Percentiles rank a stretch among this genome's conserved stretches.
phyloP scores from a whole-genome alignment of 768 basidiomycete genomes.

The Lactarius deliciosus region DNA sequence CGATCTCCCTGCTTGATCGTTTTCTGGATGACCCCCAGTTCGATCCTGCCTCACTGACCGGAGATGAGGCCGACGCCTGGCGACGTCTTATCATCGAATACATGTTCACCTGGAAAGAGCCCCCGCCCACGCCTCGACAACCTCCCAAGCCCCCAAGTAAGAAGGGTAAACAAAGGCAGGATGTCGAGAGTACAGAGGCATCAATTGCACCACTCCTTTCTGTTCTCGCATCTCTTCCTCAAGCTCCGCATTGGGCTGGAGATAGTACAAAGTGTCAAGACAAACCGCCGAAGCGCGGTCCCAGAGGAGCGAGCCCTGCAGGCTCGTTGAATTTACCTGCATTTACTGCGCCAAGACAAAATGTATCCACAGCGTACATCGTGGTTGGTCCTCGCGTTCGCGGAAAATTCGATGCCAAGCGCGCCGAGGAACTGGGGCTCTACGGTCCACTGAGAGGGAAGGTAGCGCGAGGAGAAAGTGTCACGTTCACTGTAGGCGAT shows the following conservation, averaged over 20 bases:
- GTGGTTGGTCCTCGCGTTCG: conserved; percentile 44
- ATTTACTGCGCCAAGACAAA: conserved; percentile 16
- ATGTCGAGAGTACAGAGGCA: background rate
- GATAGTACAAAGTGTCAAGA: conserved; percentile 2
- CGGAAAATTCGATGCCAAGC: conserved; percentile 71
- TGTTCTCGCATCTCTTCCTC: conserved; percentile 18
- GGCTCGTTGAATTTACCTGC: conserved; percentile 16
- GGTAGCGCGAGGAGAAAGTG: conserved; percentile 62
- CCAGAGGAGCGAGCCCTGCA: conserved; percentile 16
- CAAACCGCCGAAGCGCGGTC: background rate
- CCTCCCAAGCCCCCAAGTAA: background rate
- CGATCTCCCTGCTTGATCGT: conserved; percentile 26
- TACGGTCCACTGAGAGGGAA: conserved; percentile 58
- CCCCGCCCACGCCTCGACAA: conserved; percentile 16
- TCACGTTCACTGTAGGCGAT: conserved; percentile 55
- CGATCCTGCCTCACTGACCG: conserved; percentile 38
- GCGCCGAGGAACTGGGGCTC: conserved; percentile 64
- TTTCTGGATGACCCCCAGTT: conserved; percentile 34
- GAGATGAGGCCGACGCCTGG: conserved; percentile 54
- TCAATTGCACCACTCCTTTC: background rate
- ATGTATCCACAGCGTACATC: conserved; percentile 39
- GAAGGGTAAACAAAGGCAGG: conserved; percentile 13
- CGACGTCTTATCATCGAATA: conserved; percentile 47
- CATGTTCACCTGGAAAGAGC: conserved; percentile 51
- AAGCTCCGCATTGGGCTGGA: conserved; percentile 23